Conservation (phyloP, 2,329 filamentous ascomycete genomes). For the Penicillium vulpinum region DNA sequence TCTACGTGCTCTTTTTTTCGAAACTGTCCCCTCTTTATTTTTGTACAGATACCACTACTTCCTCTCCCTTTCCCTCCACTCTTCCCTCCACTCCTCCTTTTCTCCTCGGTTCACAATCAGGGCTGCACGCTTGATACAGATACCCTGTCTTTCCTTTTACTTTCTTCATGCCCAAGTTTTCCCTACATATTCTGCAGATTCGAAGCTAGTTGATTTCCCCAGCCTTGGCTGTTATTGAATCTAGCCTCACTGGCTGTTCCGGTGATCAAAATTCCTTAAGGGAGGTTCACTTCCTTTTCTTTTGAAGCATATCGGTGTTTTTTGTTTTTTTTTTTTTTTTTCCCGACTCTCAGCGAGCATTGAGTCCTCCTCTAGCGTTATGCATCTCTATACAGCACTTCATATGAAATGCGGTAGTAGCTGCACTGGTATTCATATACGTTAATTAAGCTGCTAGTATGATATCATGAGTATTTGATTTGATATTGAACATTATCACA, state of each 20-base stretch:
- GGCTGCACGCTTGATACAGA: constrained; percentile 33
- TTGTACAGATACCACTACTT: constrained; percentile 9
- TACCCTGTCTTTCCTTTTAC: constrained; percentile 28
- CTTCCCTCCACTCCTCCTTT: neutral
- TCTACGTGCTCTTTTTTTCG: neutral
- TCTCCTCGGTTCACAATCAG: constrained; percentile 27
- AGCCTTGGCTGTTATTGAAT: neutral
- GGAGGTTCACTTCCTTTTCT: constrained; percentile 13
- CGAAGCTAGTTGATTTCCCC: constrained; percentile 31
- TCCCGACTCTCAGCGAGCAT: constrained; percentile 19
- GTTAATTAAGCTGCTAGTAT: neutral
- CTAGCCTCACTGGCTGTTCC: constrained; percentile 1
- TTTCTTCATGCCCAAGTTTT: constrained; percentile 15
- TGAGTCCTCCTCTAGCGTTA: constrained; percentile 19
- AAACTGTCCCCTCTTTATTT: neutral
- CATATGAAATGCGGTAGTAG: constrained; percentile 11
- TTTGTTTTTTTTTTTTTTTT: neutral
- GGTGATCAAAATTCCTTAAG: constrained; percentile 10
- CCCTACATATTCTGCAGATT: constrained; percentile 34
- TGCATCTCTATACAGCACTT: constrained; percentile 13
- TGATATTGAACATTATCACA: neutral
- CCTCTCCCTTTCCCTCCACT: neutral
- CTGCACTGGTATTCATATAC: neutral
- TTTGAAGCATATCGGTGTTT: constrained; percentile 2
- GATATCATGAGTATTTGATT: constrained; percentile 1